Percentiles rank a stretch among this genome's conserved stretches.
These are phyloP conservation scores for Proliferodiscus dingleyae DNA, from an alignment of 2,329 filamentous ascomycete species.

Conservation along the genomic window DNA sequence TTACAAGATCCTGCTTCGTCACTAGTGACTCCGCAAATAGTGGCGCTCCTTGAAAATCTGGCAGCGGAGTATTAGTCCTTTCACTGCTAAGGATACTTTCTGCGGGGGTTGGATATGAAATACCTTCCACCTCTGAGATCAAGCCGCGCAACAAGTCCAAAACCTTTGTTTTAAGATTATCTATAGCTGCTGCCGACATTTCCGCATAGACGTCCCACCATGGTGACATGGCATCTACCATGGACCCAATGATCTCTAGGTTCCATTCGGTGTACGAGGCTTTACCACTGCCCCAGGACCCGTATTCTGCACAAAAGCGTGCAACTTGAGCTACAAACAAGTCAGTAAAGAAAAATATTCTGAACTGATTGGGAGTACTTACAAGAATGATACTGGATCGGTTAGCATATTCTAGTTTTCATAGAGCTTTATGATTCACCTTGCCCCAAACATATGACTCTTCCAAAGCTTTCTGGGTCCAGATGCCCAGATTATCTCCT, in stretches of 20 bases:
- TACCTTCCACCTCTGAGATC: no score
- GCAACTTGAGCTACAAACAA: no score
- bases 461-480: no score
- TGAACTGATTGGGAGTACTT: not conserved
- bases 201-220: not conserved
- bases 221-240: not conserved
- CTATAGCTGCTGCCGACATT: not conserved
- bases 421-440: no score
- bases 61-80: not conserved
- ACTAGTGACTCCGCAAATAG: constrained; percentile 3
- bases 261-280: constrained; percentile 1
- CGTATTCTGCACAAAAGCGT: not conserved
- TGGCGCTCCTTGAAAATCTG: constrained; percentile 4
- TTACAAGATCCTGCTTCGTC: constrained; percentile 1
- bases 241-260: constrained; percentile 1
- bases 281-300: constrained; percentile 1
- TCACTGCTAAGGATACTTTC: not conserved
- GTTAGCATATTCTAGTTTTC: not conserved
- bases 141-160: no score
- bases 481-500: no score
- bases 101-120: no score
- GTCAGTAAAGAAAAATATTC: no score
- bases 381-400: not conserved
- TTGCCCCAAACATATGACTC: no score
- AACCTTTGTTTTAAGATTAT: no score